Base-by-base conservation (phyloP, 2,329 filamentous ascomycete genomes). In the Periconia macrospinosa region DNA sequence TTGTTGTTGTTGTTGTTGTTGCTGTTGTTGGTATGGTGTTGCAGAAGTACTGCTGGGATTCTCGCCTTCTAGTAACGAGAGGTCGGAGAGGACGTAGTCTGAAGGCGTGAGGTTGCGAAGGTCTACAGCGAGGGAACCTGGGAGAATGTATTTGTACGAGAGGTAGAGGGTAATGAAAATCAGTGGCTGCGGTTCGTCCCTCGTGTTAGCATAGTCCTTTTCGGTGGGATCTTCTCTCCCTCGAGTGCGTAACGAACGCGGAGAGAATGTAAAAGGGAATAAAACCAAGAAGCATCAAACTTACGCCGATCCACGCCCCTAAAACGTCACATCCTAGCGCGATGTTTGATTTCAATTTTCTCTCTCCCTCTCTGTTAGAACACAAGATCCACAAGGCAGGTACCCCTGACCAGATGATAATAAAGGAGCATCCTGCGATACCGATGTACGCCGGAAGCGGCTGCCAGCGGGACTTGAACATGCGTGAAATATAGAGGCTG, bases 381-480 rank as follows among this genome's bases (percentile, higher is more conserved):
- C 50, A 47, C 8, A 72, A 53, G 19, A 66, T 63, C 50, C 63
- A 63, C 7, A 70, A 45, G 11, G 66, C 59, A 1, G 63, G 59
- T 49, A 68, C 61, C 6, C 68, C 66, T 11, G 58, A 62, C 58
- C 67, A 66, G 8, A 70, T 9, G 6, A 68, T 47, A 5, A 72
- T 56, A 14, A 65, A 57, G 0, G 49, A 43, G 42, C 65, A 69
- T 6, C 62, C 57, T 13, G 62, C 17, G 8, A 71, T 62, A 11
- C 68, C 69, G 2, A 72, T 53, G n/a, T 63, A 63, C 5, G 68
- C 68, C 20, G 66, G 66, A 1, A 69, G 47, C 6, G 68, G 69
- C 47, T 72, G 69, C 68, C 67, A 70, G 9, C 68, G 60, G 5
- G 65, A 67, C 47, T 67, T 65, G 50, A 68, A 72, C 33, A 68